Evolutionary conservation across 23 red algal species (phyloP).

Genomic region (Gracilaria gracilis): DNA sequence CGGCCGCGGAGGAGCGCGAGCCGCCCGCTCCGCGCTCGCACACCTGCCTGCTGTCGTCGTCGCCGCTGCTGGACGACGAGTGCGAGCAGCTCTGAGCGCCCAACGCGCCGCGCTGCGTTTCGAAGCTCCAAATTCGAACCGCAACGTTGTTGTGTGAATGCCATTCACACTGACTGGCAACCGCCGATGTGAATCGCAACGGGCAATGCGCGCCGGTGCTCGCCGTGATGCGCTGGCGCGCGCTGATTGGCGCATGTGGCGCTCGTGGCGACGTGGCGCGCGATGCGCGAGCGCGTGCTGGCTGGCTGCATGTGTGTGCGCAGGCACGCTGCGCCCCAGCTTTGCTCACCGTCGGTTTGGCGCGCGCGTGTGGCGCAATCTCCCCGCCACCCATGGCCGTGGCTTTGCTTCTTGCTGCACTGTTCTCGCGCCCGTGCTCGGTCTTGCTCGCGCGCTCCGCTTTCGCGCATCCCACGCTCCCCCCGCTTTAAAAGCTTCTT

Average conservation of each 20-base stretch:
- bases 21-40: too few relatives aligned
- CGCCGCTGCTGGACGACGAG: neutral
- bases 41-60: neutral
- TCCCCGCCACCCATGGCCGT: neutral
- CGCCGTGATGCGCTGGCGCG: slow-evolving; percentile 10
- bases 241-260: neutral
- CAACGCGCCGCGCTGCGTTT: neutral
- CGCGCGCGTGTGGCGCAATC: neutral
- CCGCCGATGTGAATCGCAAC: too few relatives aligned
- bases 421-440: neutral
- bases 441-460: neutral
- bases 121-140: too few relatives aligned
- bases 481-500: too few relatives aligned
- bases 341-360: slow-evolving; percentile 12
- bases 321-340: slow-evolving; percentile 4
- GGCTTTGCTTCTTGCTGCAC: neutral
- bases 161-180: too few relatives aligned
- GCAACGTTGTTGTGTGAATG: too few relatives aligned
- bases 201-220: too few relatives aligned
- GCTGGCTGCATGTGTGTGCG: neutral
- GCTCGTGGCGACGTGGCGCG: neutral
- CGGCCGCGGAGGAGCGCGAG: too few relatives aligned
- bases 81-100: neutral
- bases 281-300: neutral
- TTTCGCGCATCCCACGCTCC: too few relatives aligned